A percentile compares a stretch with the other conserved stretches of the same genome.
phyloP scores from a whole-genome alignment of 805 yeast species.

The Limtongozyma cylindracea region DNA sequence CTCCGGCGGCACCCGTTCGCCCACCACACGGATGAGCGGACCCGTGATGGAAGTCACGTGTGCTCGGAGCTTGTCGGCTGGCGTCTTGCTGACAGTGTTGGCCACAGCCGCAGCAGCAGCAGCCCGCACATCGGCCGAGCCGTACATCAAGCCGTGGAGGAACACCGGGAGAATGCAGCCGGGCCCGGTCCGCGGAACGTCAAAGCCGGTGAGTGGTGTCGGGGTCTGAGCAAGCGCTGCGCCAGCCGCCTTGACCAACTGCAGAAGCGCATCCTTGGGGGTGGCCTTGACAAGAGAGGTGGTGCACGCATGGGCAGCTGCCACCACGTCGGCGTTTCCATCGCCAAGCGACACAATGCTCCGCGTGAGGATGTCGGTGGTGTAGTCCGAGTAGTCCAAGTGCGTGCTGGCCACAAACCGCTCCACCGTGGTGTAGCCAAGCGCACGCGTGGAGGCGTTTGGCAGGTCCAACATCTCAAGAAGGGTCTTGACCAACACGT shows the following conservation, averaged over 20 bases:
- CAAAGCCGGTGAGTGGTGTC: too few relatives aligned
- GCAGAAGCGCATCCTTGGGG: constrained; percentile 54
- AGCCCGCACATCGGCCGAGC: constrained; percentile 64
- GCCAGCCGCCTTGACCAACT: constrained; percentile 55
- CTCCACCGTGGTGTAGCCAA: too few relatives aligned
- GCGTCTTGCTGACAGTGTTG: constrained; percentile 64
- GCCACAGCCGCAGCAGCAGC: constrained; percentile 75
- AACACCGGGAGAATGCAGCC: constrained; percentile 75
- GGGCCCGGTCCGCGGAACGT: constrained; percentile 71
- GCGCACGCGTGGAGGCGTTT: too few relatives aligned
- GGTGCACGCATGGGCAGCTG: constrained; percentile 39
- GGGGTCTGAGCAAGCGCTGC: too few relatives aligned
- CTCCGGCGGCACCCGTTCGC: constrained; percentile 80
- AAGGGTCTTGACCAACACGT: too few relatives aligned
- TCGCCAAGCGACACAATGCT: constrained; percentile 57
- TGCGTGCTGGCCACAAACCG: constrained; percentile 40
- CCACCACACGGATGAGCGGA: constrained; percentile 92
- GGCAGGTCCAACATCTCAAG: too few relatives aligned
- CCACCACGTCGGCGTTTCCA: constrained; percentile 30
- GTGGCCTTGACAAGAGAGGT: constrained; percentile 41
- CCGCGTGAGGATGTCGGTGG: constrained; percentile 48
- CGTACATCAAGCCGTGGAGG: constrained; percentile 89
- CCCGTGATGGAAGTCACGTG: constrained; percentile 89
- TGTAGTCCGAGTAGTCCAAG: constrained; percentile 48
- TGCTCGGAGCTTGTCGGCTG: constrained; percentile 59